phyloP scores from a whole-genome alignment of 148 eudicot species.

The Fagopyrum homotropicum region DNA sequence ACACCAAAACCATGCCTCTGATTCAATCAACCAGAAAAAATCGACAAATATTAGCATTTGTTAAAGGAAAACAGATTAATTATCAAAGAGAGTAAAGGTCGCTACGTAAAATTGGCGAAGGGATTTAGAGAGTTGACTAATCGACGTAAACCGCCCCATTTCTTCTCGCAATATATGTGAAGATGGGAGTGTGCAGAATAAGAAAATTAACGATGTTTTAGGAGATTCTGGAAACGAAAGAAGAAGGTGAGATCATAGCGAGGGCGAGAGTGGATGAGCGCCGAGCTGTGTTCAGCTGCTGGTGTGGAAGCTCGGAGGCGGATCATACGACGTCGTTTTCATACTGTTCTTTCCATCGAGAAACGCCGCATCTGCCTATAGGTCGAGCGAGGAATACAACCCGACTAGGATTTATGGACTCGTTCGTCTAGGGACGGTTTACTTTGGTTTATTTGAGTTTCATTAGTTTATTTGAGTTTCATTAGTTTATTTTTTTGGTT shows the following conservation, averaged over 20 bases:
- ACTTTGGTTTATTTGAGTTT: too few relatives aligned
- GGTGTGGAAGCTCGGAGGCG: conserved; percentile 3
- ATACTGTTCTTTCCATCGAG: not conserved
- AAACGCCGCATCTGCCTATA: conserved; percentile 6
- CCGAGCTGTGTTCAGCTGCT: not conserved
- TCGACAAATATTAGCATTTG: not conserved
- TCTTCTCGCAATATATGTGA: conserved; percentile 1
- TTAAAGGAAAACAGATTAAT: not conserved
- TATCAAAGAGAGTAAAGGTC: not conserved
- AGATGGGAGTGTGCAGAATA: not conserved
- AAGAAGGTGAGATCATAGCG: not conserved
- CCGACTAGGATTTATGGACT: not conserved
- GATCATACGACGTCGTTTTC: not conserved
- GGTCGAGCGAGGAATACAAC: not conserved
- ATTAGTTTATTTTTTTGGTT: too few relatives aligned
- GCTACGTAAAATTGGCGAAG: conserved; percentile 4
- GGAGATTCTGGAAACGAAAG: not conserved
- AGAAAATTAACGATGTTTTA: not conserved
- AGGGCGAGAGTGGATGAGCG: not conserved
- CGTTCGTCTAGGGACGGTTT: not conserved
- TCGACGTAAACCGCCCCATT: conserved; percentile 9
- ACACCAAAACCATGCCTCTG: conserved; percentile 1
- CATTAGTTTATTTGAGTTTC: too few relatives aligned
- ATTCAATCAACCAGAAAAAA: conserved; percentile 8
- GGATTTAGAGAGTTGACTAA: conserved; percentile 6